These are phyloP conservation scores for Psilocybe cyanescens DNA, from an alignment of 768 basidiomycete genomes.

Conservation along the genomic window DNA sequence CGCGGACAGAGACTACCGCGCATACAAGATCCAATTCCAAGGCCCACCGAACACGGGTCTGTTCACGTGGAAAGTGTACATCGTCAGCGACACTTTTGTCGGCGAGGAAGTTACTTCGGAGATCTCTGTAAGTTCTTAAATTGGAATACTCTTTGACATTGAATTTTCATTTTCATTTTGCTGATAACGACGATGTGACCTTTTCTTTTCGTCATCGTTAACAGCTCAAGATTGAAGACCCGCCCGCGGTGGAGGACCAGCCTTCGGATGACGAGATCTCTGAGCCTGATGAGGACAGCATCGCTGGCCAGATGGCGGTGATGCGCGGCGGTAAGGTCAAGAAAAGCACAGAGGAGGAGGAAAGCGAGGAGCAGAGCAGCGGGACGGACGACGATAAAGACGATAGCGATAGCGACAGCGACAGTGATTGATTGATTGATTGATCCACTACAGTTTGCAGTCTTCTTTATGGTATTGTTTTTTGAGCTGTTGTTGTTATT, in stretches of 20 bases:
- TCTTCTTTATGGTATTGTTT: too few species aligned
- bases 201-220: not conserved
- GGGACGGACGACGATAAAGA: conserved; percentile 31
- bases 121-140: conserved; percentile 61
- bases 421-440: conserved; percentile 27
- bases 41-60: conserved; percentile 83
- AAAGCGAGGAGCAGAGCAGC: too few species aligned
- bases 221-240: conserved; percentile 41
- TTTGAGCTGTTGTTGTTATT: too few species aligned
- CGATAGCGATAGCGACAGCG: conserved; percentile 54
- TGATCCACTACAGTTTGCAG: too few species aligned
- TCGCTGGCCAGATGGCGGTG: too few species aligned
- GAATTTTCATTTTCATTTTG: not conserved
- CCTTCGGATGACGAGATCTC: too few species aligned
- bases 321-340: too few species aligned
- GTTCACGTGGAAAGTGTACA: conserved; percentile 87
- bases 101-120: conserved; percentile 77
- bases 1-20: conserved; percentile 65
- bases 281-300: too few species aligned
- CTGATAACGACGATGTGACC: too few species aligned
- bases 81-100: conserved; percentile 88
- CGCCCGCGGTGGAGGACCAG: too few species aligned
- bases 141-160: not conserved
- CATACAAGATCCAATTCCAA: conserved; percentile 94
- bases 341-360: too few species aligned